A percentile compares a stretch with the other conserved stretches of the same genome.
Conservation (phyloP, 2,329 filamentous ascomycete genomes). For the Aspergillus floridensis region DNA sequence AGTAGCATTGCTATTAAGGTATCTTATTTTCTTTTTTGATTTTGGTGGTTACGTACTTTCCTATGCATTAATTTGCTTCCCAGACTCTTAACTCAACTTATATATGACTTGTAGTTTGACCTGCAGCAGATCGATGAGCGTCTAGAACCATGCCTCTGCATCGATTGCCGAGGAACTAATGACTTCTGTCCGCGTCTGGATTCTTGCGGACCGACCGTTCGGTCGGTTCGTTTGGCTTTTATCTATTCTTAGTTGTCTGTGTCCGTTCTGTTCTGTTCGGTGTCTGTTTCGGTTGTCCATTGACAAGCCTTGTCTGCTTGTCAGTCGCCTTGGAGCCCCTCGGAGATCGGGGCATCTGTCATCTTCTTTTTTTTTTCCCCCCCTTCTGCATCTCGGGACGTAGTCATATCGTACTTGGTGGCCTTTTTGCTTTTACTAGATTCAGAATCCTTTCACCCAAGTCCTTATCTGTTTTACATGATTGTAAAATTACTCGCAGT, state of each 20-base stretch:
- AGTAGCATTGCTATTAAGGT: too few species aligned
- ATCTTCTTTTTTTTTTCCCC: background rate
- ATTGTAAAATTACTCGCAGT: too few species aligned
- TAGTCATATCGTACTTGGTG: too few species aligned
- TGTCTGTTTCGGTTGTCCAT: too few species aligned
- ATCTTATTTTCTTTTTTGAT: too few species aligned
- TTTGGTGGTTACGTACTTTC: too few species aligned
- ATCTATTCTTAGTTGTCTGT: slow-evolving; percentile 8
- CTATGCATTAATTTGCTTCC: background rate
- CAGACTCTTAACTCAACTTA: background rate
- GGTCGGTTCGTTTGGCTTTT: background rate
- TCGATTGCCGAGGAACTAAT: background rate
- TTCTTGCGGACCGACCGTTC: background rate
- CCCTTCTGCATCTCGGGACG: background rate
- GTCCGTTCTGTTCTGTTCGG: background rate
- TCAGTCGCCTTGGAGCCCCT: background rate
- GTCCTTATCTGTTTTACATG: too few species aligned
- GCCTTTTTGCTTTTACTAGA: too few species aligned
- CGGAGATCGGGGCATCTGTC: background rate
- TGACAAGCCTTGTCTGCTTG: too few species aligned
- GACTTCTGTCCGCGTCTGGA: background rate
- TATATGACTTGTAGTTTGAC: background rate
- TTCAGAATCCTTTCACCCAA: too few species aligned
- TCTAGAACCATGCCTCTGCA: slow-evolving; percentile 1
- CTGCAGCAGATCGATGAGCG: background rate